Percentiles rank a stretch among this genome's conserved stretches.
Conservation (phyloP, 202 grass and related monocot species). For the Cymbopogon flexuosus region DNA sequence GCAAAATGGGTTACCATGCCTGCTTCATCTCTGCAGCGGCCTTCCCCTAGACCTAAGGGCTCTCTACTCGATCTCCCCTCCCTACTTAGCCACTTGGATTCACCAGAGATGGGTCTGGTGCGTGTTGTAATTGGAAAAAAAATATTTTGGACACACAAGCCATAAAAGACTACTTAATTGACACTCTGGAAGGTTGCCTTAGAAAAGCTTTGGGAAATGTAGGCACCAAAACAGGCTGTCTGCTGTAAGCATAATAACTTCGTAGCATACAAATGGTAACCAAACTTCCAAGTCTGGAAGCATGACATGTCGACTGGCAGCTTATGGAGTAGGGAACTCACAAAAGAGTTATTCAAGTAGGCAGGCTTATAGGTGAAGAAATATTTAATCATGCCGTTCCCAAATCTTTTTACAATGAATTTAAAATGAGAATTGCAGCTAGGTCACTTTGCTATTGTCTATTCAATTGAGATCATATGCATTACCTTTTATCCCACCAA, state of each 20-base stretch:
- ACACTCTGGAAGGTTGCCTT: not conserved
- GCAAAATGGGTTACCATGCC: not conserved
- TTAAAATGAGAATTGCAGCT: not conserved
- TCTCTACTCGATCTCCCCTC: not conserved
- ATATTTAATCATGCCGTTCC: not conserved
- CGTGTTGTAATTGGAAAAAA: not conserved
- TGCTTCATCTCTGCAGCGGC: not conserved
- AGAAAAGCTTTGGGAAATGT: not conserved
- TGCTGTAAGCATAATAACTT: not conserved
- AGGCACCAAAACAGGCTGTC: not conserved
- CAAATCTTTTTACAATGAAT: not conserved
- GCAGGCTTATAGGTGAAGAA: not conserved
- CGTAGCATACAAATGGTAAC: not conserved
- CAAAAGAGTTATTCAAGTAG: not conserved
- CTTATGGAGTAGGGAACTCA: not conserved
- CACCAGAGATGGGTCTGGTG: not conserved
- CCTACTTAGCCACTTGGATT: not conserved
- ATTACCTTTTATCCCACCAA: not conserved
- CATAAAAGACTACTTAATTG: not conserved
- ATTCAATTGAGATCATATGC: not conserved
- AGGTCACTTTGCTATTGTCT: not conserved
- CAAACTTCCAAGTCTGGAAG: not conserved
- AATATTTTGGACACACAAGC: not conserved
- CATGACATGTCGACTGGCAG: not conserved
- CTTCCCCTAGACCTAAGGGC: not conserved